These are phyloP conservation scores for Chrysanthemum makinoi DNA, from an alignment of 129 eudicot genomes.

Conservation along the genomic window DNA sequence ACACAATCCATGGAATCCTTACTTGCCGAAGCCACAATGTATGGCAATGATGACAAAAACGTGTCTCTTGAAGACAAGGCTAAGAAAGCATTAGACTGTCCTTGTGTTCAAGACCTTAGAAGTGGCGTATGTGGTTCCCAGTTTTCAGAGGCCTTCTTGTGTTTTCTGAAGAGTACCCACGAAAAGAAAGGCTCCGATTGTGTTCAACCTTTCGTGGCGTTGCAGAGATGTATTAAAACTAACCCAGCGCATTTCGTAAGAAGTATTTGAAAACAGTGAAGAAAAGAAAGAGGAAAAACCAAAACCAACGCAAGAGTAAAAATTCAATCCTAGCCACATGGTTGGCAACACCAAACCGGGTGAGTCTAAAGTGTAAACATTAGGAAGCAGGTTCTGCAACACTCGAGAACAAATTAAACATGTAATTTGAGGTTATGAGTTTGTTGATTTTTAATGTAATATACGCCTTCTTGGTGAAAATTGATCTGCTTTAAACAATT, in stretches of 20 bases:
- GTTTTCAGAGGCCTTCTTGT: conserved; percentile 80
- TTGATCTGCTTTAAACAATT: neutral
- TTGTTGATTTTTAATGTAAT: neutral
- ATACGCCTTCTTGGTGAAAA: neutral
- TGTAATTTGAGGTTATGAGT: neutral
- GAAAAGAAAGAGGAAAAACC: neutral
- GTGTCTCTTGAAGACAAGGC: conserved; percentile 71
- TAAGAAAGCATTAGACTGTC: conserved; percentile 83
- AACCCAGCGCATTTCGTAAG: conserved; percentile 82
- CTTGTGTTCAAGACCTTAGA: conserved; percentile 79
- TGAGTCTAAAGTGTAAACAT: neutral
- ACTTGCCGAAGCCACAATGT: conserved; percentile 80
- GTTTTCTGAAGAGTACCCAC: conserved; percentile 89
- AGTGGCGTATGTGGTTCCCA: conserved; percentile 83
- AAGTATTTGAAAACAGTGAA: conserved; percentile 51
- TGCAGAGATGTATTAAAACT: conserved; percentile 72
- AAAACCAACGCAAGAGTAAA: neutral
- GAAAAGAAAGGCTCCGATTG: conserved; percentile 97
- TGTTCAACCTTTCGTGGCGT: conserved; percentile 80
- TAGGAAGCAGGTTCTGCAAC: neutral
- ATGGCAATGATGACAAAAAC: conserved; percentile 51
- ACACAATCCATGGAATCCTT: conserved; percentile 58
- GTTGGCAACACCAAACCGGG: neutral
- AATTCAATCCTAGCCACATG: neutral
- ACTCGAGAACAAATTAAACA: neutral